Conservation (phyloP, 129 eudicot genomes). For the Saposhnikovia divaricata region DNA sequence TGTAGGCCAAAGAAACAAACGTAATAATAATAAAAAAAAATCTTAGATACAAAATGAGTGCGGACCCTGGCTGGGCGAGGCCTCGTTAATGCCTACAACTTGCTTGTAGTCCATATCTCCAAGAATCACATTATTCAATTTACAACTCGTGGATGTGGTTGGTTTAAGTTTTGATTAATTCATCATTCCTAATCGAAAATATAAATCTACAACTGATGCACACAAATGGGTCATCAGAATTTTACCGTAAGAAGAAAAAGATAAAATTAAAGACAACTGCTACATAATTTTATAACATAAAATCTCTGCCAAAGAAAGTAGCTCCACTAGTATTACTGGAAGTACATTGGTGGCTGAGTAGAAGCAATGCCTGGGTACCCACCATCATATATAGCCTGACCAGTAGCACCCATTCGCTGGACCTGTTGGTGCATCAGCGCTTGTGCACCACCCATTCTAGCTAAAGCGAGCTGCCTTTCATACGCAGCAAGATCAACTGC, state of each 20-base stretch:
- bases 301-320: constrained; percentile 13
- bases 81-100: no score
- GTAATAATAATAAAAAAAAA: no score
- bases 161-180: neutral
- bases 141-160: neutral
- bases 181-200: neutral
- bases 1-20: no score
- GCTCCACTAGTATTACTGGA: constrained; percentile 31
- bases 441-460: constrained; percentile 50
- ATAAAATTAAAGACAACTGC: neutral
- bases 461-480: constrained; percentile 48
- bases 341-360: constrained; percentile 65
- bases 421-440: constrained; percentile 51
- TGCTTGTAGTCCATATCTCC: no score
- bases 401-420: constrained; percentile 38
- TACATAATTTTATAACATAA: constrained; percentile 12
- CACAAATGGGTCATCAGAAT: neutral
- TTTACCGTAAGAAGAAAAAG: neutral
- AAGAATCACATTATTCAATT: no score
- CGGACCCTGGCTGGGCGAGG: no score
- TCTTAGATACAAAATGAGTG: no score
- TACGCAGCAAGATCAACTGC: constrained; percentile 49
- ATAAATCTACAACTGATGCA: neutral
- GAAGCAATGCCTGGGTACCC: constrained; percentile 49
- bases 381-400: constrained; percentile 60